phyloP scores from a whole-genome alignment of 2,329 filamentous ascomycete species.

The Rutstroemia sp. region DNA sequence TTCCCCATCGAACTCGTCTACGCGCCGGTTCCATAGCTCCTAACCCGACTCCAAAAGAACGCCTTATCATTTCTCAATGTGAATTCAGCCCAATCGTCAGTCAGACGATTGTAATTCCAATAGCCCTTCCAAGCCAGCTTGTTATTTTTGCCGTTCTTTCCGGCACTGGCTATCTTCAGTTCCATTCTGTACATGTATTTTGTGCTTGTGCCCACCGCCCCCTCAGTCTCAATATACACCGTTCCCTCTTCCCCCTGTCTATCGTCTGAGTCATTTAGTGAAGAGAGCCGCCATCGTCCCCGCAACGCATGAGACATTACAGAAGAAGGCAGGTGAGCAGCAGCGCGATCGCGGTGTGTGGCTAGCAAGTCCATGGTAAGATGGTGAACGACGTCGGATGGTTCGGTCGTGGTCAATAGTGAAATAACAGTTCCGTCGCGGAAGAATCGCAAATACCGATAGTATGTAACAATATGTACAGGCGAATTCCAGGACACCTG shows the following conservation, averaged over 20 bases:
- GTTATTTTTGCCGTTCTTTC: conserved; percentile 65
- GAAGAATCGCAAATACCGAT: conserved; percentile 92
- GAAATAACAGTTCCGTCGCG: conserved; percentile 79
- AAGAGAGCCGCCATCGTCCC: conserved; percentile 56
- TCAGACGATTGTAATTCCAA: conserved; percentile 83
- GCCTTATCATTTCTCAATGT: conserved; percentile 54
- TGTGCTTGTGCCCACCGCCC: conserved; percentile 49
- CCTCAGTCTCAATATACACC: conserved; percentile 52
- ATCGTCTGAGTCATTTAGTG: conserved; percentile 19
- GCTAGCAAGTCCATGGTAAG: conserved; percentile 64
- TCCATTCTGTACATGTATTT: conserved; percentile 82
- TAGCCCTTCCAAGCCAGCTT: conserved; percentile 85
- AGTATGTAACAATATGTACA: conserved; percentile 95
- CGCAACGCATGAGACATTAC: conserved; percentile 62
- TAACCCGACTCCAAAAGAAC: conserved; percentile 61
- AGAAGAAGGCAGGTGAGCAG: conserved; percentile 31
- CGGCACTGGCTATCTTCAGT: conserved; percentile 58
- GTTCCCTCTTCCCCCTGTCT: conserved; percentile 40
- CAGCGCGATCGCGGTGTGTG: conserved; percentile 18
- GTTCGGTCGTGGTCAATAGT: conserved; percentile 73
- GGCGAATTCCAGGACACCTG: conserved; percentile 71
- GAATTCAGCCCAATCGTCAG: conserved; percentile 88
- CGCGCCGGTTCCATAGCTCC: conserved; percentile 49
- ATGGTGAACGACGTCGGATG: conserved; percentile 79
- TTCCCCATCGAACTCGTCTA: conserved; percentile 13